phyloP scores from a whole-genome alignment of 2,329 filamentous ascomycete genomes.

The Acephala macrosclerotiorum region DNA sequence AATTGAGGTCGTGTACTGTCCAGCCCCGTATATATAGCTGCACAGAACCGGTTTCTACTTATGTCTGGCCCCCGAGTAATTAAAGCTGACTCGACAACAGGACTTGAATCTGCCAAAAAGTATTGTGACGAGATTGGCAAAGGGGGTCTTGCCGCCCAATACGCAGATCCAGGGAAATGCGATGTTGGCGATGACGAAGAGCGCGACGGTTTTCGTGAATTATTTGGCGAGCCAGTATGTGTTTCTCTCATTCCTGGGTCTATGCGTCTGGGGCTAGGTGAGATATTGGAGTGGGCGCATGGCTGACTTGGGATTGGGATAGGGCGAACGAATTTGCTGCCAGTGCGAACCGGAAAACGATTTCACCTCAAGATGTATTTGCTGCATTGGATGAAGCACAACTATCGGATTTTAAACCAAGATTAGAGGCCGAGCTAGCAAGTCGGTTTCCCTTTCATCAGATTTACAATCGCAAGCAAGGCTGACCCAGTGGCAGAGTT shows the following conservation, averaged over 20 bases:
- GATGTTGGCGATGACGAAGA: constrained; percentile 79
- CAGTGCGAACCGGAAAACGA: constrained; percentile 76
- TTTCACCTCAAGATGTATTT: constrained; percentile 78
- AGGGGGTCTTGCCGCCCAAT: constrained; percentile 80
- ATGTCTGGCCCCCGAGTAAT: neutral
- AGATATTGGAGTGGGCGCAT: neutral
- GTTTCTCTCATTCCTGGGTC: neutral
- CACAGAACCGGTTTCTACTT: neutral
- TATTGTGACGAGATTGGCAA: constrained; percentile 80
- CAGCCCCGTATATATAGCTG: constrained; percentile 6
- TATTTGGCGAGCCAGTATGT: constrained; percentile 78
- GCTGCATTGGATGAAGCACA: constrained; percentile 79
- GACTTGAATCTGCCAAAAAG: constrained; percentile 82
- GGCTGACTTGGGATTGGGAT: neutral
- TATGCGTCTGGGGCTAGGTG: too few species aligned
- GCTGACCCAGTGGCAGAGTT: constrained; percentile 26
- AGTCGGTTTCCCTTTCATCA: constrained; percentile 57
- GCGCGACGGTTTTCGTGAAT: constrained; percentile 84
- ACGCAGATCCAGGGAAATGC: constrained; percentile 87
- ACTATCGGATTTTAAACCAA: constrained; percentile 72
- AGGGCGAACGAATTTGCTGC: constrained; percentile 78
- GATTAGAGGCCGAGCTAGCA: constrained; percentile 77
- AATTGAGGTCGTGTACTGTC: constrained; percentile 4
- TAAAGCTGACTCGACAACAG: constrained; percentile 47
- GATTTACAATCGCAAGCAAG: neutral